A percentile compares a stretch with the other conserved stretches of the same genome.
phyloP scores from a whole-genome alignment of 495 filamentous ascomycete genomes.

The Monascus purpureus region DNA sequence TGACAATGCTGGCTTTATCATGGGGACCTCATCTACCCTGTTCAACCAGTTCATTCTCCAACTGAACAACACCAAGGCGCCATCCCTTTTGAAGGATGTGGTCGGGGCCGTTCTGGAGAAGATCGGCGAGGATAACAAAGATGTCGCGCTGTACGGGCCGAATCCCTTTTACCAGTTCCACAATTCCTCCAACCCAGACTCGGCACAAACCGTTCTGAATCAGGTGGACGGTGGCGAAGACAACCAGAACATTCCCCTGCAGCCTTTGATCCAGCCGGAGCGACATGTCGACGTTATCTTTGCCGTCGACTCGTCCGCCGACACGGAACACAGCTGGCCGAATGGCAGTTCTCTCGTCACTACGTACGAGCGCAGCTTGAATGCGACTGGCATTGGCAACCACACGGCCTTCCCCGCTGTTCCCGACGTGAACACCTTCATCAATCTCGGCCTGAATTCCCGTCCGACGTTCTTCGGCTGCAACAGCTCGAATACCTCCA shows the following conservation, averaged over 20 bases:
- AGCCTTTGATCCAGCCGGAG: constrained; percentile 68
- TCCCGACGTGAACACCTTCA: constrained; percentile 73
- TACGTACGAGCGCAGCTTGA: constrained; percentile 62
- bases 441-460: constrained; percentile 74
- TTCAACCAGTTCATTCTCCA: constrained; percentile 69
- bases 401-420: constrained; percentile 73
- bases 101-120: constrained; percentile 37
- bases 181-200: constrained; percentile 44
- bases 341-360: constrained; percentile 76
- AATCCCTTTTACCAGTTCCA: constrained; percentile 78
- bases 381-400: constrained; percentile 46
- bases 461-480: constrained; percentile 92
- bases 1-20: constrained; percentile 73
- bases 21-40: constrained; percentile 81
- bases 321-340: constrained; percentile 65
- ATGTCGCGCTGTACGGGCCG: constrained; percentile 68
- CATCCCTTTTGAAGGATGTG: constrained; percentile 36
- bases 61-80: constrained; percentile 38
- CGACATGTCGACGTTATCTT: constrained; percentile 84
- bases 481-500: constrained; percentile 43
- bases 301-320: constrained; percentile 75
- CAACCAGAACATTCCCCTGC: constrained; percentile 73
- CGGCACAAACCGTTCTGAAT: constrained; percentile 42
- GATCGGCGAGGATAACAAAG: constrained; percentile 45
- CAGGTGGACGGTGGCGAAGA: constrained; percentile 85